Conservation (phyloP, 352 stramenopile species). For the Labyrinthula sp. region DNA sequence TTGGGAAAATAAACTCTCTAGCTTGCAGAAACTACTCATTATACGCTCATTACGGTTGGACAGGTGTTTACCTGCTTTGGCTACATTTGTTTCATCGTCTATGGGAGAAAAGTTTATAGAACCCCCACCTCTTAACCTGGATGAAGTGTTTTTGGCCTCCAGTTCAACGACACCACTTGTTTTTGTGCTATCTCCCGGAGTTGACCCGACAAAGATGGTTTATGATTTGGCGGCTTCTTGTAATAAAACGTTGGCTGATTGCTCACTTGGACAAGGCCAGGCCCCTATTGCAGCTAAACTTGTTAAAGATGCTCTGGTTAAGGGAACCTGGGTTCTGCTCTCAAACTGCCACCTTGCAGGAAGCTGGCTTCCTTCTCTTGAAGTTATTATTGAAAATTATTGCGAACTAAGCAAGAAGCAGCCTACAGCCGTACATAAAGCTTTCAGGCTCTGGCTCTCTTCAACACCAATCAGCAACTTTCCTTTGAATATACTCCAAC, state of each 20-base stretch:
- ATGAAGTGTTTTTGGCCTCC: constrained; percentile 56
- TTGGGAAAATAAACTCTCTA: constrained; percentile 68
- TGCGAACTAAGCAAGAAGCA: constrained; percentile 37
- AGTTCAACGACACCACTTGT: constrained; percentile 68
- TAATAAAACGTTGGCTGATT: constrained; percentile 63
- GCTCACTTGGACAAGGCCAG: constrained; percentile 72
- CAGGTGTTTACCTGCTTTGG: constrained; percentile 63
- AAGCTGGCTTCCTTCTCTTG: constrained; percentile 71
- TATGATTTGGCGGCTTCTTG: constrained; percentile 53
- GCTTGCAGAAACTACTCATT: constrained; percentile 74
- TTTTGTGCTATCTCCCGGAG: constrained; percentile 75
- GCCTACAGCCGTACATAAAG: constrained; percentile 38
- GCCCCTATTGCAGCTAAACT: constrained; percentile 63
- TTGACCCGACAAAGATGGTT: constrained; percentile 73
- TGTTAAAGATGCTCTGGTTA: constrained; percentile 52
- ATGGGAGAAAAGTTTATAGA: constrained; percentile 71
- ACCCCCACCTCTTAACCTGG: constrained; percentile 68
- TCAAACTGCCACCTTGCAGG: constrained; percentile 85
- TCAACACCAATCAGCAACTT: constrained; percentile 75
- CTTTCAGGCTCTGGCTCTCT: constrained; percentile 75
- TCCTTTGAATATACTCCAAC: constrained; percentile 75
- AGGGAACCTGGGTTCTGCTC: constrained; percentile 76
- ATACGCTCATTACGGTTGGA: constrained; percentile 69
- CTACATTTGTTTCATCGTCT: constrained; percentile 63
- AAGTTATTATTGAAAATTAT: constrained; percentile 74